A percentile compares a stretch with the other conserved stretches of the same genome.
These are phyloP conservation scores for Scheffersomyces illinoinensis DNA, from an alignment of 1,139 yeast species.

Conservation along the genomic window DNA sequence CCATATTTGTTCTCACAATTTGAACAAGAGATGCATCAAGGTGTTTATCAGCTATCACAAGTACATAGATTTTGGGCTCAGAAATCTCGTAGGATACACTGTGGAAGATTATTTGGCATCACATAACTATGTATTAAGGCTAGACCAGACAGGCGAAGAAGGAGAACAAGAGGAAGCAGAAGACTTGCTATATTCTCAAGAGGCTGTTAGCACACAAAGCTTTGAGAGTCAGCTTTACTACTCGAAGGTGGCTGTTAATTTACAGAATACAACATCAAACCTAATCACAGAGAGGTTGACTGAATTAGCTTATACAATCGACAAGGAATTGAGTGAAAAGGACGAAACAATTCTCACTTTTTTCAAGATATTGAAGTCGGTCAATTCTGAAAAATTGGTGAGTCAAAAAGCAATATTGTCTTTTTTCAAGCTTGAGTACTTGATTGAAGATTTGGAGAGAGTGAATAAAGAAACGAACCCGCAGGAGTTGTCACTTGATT, in stretches of 20 bases:
- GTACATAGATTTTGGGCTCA: conserved; percentile 56
- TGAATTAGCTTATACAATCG: conserved; percentile 41
- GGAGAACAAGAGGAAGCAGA: neutral
- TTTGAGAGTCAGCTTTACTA: conserved; percentile 41
- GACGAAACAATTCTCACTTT: conserved; percentile 36
- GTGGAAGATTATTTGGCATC: conserved; percentile 70
- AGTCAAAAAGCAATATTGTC: conserved; percentile 37
- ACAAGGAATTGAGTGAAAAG: conserved; percentile 39
- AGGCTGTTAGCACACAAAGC: conserved; percentile 18
- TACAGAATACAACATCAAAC: conserved; percentile 37
- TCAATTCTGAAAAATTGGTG: conserved; percentile 30
- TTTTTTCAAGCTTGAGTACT: conserved; percentile 40
- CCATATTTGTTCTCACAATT: conserved; percentile 76
- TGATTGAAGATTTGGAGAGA: conserved; percentile 25
- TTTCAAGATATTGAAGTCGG: conserved; percentile 27
- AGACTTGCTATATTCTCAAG: neutral
- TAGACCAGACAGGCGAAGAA: conserved; percentile 5
- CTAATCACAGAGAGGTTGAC: conserved; percentile 41
- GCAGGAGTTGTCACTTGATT: conserved; percentile 21
- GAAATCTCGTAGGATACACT: conserved; percentile 69
- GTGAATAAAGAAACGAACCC: conserved; percentile 12
- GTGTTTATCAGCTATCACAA: conserved; percentile 74
- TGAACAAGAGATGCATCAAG: conserved; percentile 74
- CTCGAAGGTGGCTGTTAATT: conserved; percentile 38
- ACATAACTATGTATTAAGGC: conserved; percentile 31